Base-by-base conservation (phyloP, 2,329 filamentous ascomycete genomes). In the Fusarium mangiferae region DNA sequence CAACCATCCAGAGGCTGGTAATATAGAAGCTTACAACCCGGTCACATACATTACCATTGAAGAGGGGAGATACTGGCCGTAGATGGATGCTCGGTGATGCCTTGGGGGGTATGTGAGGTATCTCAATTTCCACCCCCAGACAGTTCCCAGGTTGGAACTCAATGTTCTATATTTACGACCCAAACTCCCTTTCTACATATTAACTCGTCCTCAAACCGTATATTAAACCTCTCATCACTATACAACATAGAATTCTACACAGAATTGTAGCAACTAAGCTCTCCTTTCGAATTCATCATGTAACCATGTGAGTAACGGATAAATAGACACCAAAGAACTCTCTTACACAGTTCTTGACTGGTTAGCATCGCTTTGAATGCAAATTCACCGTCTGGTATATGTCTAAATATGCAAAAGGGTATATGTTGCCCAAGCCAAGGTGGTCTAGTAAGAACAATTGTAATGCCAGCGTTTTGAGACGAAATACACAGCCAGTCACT, bases 171-270 rank as follows among this genome's bases (percentile, higher is more conserved):
- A 0, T 11, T 51, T 24, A 6, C 4, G n/a, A 4, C 3, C 6
- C 7, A 24, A 11, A 24, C 5, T 12, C 4, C 12, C 9, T 17
- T 17, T 7, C 17, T 0, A n/a, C 3, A 2, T 48, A 20, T n/a
- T 30, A 17, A 17, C 4, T 48, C 7, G 17, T 11, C 8, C 18
- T 15, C 30, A 8, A 0, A 3, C 6, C 0, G 12, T 20, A 15
- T 51, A 35, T 24, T 7, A 7, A 35, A 51, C 4, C 2, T 51
- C n/a, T 24, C 2, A 1, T 35, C 20, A 20, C n/a, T 35, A 20
- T 20, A 5, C 8, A 24, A 2, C 17, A 24, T 35, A 4, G 22
- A 11, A 7, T 51, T 11, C 12, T 51, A 6, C n/a, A 8, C 12
- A 24, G n/a, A n/a, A 20, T 6, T 52, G 6, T 24, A 20, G 12